Conservation (phyloP, 164 flowering plant species). For the Dillenia suffruticosa region DNA sequence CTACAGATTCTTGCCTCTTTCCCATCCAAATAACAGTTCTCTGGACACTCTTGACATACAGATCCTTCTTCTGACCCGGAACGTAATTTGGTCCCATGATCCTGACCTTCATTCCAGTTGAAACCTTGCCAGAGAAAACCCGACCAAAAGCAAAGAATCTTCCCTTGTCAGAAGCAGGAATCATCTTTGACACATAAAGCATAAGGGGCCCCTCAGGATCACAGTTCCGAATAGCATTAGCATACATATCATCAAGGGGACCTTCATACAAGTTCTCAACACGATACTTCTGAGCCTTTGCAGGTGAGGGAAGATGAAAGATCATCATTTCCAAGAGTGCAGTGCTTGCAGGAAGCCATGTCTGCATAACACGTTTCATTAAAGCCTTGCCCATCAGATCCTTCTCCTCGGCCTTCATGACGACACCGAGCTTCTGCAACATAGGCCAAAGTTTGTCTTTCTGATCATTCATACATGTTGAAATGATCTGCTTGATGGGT, state of each 20-base stretch:
- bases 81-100: slow-evolving; percentile 35
- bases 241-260: slow-evolving; percentile 31
- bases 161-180: slow-evolving; percentile 36
- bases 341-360: slow-evolving; percentile 26
- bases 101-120: slow-evolving; percentile 31
- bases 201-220: slow-evolving; percentile 32
- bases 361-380: slow-evolving; percentile 39
- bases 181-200: slow-evolving; percentile 35
- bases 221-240: slow-evolving; percentile 29
- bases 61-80: slow-evolving; percentile 30
- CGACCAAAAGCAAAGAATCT: slow-evolving; percentile 34
- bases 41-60: slow-evolving; percentile 31
- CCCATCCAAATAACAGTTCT: slow-evolving; percentile 41
- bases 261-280: slow-evolving; percentile 36
- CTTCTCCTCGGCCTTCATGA: slow-evolving; percentile 30
- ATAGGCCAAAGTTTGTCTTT: slow-evolving; percentile 31
- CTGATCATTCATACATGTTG: slow-evolving; percentile 34
- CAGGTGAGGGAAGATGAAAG: slow-evolving; percentile 33
- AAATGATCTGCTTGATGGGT: slow-evolving; percentile 30
- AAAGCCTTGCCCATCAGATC: slow-evolving; percentile 27
- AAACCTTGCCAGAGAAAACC: slow-evolving; percentile 29
- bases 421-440: slow-evolving; percentile 27
- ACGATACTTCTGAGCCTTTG: slow-evolving; percentile 29
- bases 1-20: slow-evolving; percentile 31
- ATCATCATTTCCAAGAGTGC: slow-evolving; percentile 35